Evolutionary conservation across 2,329 filamentous ascomycete species (phyloP), one percentile per base, ranked within the genome.

Genomic region (Talaromyces sp.): DNA sequence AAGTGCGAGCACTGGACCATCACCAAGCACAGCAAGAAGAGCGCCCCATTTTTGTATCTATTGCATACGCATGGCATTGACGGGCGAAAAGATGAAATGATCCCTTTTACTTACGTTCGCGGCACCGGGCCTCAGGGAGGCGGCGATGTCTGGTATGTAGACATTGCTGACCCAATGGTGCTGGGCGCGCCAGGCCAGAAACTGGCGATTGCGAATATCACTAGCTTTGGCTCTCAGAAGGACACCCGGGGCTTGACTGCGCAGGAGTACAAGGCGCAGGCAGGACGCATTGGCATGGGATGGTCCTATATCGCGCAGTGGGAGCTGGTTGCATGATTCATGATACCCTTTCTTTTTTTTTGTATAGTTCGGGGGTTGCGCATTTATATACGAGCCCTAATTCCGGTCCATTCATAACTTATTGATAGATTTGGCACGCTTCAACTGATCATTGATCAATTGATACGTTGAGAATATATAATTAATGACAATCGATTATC

Each of bases 1-100:
- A 70, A 88, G 11, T 98, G 93, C 71, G 84, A 86, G 68, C 93
- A 98, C 73, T 96, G 90, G 90, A 86, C 86, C 50, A 80, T 87
- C n/a, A 83, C 87, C 65, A 63, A 67, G 14, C 83, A 82, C 63
- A 82, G 89, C 64, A 89, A 89, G 0, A 75, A 80, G 58, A 88
- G 87, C 0, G 84, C 82, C 62, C 82, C 86, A 51, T 89, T 87
- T 60, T 77, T 92, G 51, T 86, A 93, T 68, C 76, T 95, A 17
- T 77, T 96, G 19, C 82, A 82, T 59, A 82, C 91, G 29, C 80
- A 87, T 27, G 89, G 86, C 0, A 67, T 82, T 3, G 86, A 91
- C 66, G 90, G 89, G 0, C 78, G 83, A 8, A 84, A 87, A 56
- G 83, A 88, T 10, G 86, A 92, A 50, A 81, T 85, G 58, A 76